Percentiles rank a stretch among this genome's conserved stretches.
Evolutionary conservation across 1,139 yeast species (phyloP).

Genomic region (Eremothecium coryli): DNA sequence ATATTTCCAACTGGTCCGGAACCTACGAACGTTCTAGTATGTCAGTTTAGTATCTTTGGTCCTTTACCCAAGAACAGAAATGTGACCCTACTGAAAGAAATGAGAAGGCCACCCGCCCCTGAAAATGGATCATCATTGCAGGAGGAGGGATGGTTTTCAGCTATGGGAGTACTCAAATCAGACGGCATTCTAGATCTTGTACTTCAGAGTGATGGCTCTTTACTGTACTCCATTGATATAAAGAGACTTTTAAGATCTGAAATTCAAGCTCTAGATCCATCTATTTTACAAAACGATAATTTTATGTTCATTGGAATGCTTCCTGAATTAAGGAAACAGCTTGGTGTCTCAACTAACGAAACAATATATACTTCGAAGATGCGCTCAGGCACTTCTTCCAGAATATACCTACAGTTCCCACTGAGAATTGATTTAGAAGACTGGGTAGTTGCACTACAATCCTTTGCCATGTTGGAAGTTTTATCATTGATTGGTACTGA

Average conservation of each 20-base stretch:
- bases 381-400: conserved; percentile 16
- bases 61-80: conserved; percentile 42
- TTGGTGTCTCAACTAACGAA: conserved; percentile 10
- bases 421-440: conserved; percentile 67
- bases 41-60: conserved; percentile 57
- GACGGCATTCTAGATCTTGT: conserved; percentile 58
- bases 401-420: conserved; percentile 54
- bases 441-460: conserved; percentile 69
- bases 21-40: conserved; percentile 42
- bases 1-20: conserved; percentile 7
- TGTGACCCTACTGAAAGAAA: conserved; percentile 29
- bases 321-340: conserved; percentile 38
- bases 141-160: conserved; percentile 62
- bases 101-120: conserved; percentile 10
- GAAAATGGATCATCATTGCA: conserved; percentile 9
- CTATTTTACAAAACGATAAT: conserved; percentile 52
- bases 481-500: conserved; percentile 24
- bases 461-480: conserved; percentile 55
- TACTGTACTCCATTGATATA: conserved; percentile 56
- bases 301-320: conserved; percentile 52
- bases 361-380: conserved; percentile 22
- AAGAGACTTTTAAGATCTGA: conserved; percentile 52
- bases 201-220: conserved; percentile 56
- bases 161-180: conserved; percentile 63
- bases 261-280: conserved; percentile 57